phyloP scores from a whole-genome alignment of 2,329 filamentous ascomycete species.

The Penicillium oxalicum region DNA sequence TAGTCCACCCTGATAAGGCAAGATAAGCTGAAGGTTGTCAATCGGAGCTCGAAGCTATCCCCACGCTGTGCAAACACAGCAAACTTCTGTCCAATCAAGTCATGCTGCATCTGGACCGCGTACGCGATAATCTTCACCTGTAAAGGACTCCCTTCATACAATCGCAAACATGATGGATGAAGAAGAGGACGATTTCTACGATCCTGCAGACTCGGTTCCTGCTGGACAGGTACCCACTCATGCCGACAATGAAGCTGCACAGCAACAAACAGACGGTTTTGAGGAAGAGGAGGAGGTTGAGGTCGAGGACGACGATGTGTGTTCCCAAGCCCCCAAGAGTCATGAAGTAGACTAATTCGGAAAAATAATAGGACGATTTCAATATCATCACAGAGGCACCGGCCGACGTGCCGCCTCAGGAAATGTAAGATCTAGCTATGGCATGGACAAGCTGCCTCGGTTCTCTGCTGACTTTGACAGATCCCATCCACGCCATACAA shows the following conservation, averaged over 20 bases:
- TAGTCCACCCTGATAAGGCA: too few relatives aligned
- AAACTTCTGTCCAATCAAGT: constrained; percentile 16
- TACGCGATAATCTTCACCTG: constrained; percentile 7
- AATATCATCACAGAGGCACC: constrained; percentile 47
- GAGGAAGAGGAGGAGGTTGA: constrained; percentile 40
- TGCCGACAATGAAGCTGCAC: constrained; percentile 21
- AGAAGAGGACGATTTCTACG: constrained; percentile 45
- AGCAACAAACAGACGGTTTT: constrained; percentile 31
- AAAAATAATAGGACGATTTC: constrained; percentile 40
- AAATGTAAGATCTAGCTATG: constrained; percentile 28
- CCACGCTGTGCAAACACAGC: constrained; percentile 19
- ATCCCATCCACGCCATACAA: constrained; percentile 35
- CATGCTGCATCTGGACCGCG: constrained; percentile 11
- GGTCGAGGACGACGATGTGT: constrained; percentile 34
- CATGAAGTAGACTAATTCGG: constrained; percentile 6
- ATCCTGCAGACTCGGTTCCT: constrained; percentile 36
- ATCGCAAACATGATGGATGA: constrained; percentile 37
- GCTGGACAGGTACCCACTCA: constrained; percentile 25
- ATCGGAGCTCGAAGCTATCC: background rate
- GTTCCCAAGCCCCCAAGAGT: constrained; percentile 1
- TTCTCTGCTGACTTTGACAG: constrained; percentile 26
- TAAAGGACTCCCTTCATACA: constrained; percentile 2
- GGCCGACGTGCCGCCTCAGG: constrained; percentile 35
- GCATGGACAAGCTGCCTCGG: constrained; percentile 2
- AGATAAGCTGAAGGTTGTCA: background rate